Base-by-base conservation (phyloP, 2,329 filamentous ascomycete genomes). In the Chalaropsis ovoidea region DNA sequence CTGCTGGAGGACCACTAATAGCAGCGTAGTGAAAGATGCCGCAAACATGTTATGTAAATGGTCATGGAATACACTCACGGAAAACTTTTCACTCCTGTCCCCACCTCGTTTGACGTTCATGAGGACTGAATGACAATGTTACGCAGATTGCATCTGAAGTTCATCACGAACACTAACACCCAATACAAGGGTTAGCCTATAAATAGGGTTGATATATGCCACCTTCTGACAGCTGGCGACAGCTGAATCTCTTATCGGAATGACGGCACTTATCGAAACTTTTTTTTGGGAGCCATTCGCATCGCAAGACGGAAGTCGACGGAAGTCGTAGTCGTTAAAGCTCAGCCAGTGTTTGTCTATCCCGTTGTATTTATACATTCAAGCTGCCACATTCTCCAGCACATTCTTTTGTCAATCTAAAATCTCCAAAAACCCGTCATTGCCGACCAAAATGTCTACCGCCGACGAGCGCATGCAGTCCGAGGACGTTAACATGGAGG, bases 401-500 rank as follows among this genome's bases (percentile, higher is more conserved):
- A 52, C n/a, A 35, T 13, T 8, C 15, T 11, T 60, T 24, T 60
- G 54, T 31, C 35, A 4, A 22, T 15, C 24, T 31, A 2, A 43
- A 62, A 47, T 3, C 11, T 27, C 41, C 41, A 43, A 5, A 62
- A 35, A 5, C 8, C 35, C 8, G 19, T 6, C 42, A 7, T 39
- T 15, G 6, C 31, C 15, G n/a, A 11, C 24, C 63, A 67, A 11
- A 63, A 67, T 67, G 66, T 63, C 63, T 60, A 39, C 19, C 39
- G 19, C n/a, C 27, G 58, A 62, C 43, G 64, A 67, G 58, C 65
- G 62, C 56, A 62, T 60, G 27, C 62, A 67, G 63, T 67, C 65
- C 31, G 65, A 65, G 68, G 76, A 78, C 67, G 72, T 72, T 67
- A 71, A 71, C 68, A 81, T 81, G 79, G 75, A 79, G 63, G 78